Percentiles rank a stretch among this genome's conserved stretches.
phyloP scores from a whole-genome alignment of 306 rosid genomes.

The Glycine latifolia region DNA sequence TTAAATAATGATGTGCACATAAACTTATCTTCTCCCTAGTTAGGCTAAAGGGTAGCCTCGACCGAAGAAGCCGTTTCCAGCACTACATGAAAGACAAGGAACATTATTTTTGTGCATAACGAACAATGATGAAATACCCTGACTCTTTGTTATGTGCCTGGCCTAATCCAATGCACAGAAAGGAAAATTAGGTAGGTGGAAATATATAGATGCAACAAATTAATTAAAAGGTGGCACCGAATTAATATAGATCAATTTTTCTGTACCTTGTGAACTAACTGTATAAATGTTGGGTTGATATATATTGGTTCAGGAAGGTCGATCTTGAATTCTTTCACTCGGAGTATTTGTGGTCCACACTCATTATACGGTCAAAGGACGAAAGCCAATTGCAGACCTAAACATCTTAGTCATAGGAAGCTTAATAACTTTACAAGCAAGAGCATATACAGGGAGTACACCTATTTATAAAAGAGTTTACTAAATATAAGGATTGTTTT shows the following conservation, averaged over 20 bases:
- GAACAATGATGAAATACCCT: background rate
- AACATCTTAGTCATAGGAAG: constrained; percentile 9
- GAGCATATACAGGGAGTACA: too few species aligned
- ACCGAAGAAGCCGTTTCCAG: constrained; percentile 21
- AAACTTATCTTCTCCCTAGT: background rate
- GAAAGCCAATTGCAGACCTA: background rate
- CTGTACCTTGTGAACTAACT: constrained; percentile 12
- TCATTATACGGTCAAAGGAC: background rate
- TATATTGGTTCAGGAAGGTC: background rate
- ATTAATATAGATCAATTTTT: background rate
- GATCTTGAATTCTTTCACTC: constrained; percentile 35
- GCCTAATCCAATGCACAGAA: constrained; percentile 18
- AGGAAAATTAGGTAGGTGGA: background rate
- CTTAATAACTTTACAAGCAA: too few species aligned
- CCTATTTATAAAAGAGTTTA: too few species aligned
- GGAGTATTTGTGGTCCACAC: background rate
- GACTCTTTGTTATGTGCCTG: background rate
- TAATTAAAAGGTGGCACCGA: constrained; percentile 34
- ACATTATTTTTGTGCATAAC: constrained; percentile 23
- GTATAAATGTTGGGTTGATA: constrained; percentile 9
- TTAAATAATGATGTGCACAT: constrained; percentile 1
- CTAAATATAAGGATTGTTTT: too few species aligned
- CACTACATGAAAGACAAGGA: constrained; percentile 4
- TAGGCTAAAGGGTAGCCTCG: constrained; percentile 25
- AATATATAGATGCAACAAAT: background rate